Evolutionary conservation across 495 filamentous ascomycete species (phyloP).

Genomic region (Podospora australis): DNA sequence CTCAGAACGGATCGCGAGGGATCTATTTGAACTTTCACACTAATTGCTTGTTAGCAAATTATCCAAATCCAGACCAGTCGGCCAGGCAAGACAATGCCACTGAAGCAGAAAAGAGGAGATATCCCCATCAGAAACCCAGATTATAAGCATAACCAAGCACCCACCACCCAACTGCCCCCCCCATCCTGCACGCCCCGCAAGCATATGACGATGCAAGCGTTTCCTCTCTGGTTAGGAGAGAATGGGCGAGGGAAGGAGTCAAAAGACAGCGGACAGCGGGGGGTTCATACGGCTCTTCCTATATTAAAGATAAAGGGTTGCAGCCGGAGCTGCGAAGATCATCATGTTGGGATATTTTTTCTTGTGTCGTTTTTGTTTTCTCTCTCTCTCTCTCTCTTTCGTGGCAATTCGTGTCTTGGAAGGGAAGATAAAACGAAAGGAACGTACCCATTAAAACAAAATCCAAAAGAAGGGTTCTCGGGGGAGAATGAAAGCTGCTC

Average conservation of each 20-base stretch:
- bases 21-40: no score
- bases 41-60: conserved; percentile 4
- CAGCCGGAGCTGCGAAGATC: conserved; percentile 43
- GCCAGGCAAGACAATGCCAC: no score
- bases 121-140: conserved; percentile 42
- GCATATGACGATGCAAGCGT: conserved; percentile 45
- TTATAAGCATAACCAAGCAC: conserved; percentile 43
- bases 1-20: no score
- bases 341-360: no score
- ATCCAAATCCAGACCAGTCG: not conserved
- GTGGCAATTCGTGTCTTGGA: no score
- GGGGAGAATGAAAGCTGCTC: no score
- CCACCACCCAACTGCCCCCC: conserved; percentile 20
- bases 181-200: conserved; percentile 27
- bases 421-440: no score
- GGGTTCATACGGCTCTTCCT: conserved; percentile 51
- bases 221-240: conserved; percentile 4
- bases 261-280: conserved; percentile 12
- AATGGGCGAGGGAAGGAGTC: conserved; percentile 1
- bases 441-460: no score
- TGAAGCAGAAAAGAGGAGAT: conserved; percentile 6
- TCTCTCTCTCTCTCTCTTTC: no score
- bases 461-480: no score
- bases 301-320: conserved; percentile 36
- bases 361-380: no score